Conservation (phyloP, 352 stramenopile genomes). For the Globisporangium yorkense region DNA sequence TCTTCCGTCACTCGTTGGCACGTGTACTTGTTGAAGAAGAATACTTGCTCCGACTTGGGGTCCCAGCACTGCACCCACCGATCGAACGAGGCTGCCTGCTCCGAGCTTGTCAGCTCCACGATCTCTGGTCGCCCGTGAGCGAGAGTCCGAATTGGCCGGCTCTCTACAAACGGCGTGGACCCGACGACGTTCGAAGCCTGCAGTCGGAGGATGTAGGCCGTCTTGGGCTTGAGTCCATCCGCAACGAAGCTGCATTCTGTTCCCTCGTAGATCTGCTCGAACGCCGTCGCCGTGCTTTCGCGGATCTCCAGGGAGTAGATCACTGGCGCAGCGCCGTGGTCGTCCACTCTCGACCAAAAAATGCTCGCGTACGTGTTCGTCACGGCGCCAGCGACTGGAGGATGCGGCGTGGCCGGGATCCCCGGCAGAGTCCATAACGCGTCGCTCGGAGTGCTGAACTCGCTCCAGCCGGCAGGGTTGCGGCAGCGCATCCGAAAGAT, state of each 20-base stretch:
- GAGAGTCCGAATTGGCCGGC: constrained; percentile 47
- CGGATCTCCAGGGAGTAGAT: constrained; percentile 59
- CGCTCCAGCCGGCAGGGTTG: constrained; percentile 67
- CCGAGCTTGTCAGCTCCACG: constrained; percentile 44
- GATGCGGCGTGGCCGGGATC: constrained; percentile 27
- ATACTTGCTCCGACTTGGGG: constrained; percentile 73
- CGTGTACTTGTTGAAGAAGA: constrained; percentile 88
- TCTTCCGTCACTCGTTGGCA: constrained; percentile 62
- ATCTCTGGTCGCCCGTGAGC: constrained; percentile 58
- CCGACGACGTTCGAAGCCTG: constrained; percentile 67
- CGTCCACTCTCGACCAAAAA: constrained; percentile 56
- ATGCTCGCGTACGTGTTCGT: constrained; percentile 69
- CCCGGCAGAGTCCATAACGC: constrained; percentile 60
- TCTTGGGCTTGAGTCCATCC: constrained; percentile 33
- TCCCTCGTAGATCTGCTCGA: constrained; percentile 53
- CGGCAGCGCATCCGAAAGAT: constrained; percentile 56
- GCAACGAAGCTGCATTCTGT: constrained; percentile 58
- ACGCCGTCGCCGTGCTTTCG: constrained; percentile 22
- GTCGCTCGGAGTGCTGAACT: constrained; percentile 44
- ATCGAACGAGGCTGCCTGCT: constrained; percentile 31
- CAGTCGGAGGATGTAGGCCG: constrained; percentile 59
- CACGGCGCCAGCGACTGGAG: constrained; percentile 44
- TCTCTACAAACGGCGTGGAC: constrained; percentile 56
- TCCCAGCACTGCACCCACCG: constrained; percentile 88
- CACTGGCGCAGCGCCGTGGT: constrained; percentile 53